Base-by-base conservation (phyloP, 1,139 yeast genomes). In the Suhomyces atakaporum region DNA sequence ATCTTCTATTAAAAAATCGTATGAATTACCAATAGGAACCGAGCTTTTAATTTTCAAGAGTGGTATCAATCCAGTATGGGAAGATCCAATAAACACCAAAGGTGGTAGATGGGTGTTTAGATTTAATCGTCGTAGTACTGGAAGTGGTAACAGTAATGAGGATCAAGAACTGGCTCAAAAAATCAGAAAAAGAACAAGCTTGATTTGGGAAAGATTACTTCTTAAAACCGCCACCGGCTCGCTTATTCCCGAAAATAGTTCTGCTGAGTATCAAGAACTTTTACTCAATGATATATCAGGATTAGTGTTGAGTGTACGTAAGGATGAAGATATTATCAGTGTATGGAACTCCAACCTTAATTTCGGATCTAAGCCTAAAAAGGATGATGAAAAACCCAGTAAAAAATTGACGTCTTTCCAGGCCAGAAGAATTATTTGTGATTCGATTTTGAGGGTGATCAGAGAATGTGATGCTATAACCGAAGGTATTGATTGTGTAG, bases 21-120 rank as follows among this genome's bases (percentile, higher is more conserved):
- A 63, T 46, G 72, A 71, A 35, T 63, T 79, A 40, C 69, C 74
- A 12, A 63, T 67, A 40, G 82, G 83, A 18, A 69, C 81, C 26
- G 85, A 80, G 53, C 68, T 76, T 44, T 77, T 79, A 43, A 57
- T 81, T 11, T 81, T 82, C 60, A 77, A 79, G 48, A 66, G 75
- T 30, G 85, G 85, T 2, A 74, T 81, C 29, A 76, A 75, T 50
- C 88, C 88, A 13, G 77, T 79, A 39, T 81, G 87, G 85, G 87
- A 81, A 54, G 87, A 81, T 51, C 84, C 86, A 2, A 65, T 71
- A 38, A 81, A 81, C 52, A 60, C 72, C 31, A 64, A 69, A 36
- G 87, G 87, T 27, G 88, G 88, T 3, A 68, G 84, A 49, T 81
- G 86, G 86, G 74, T 76, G 24, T 73, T 78, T 47, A 66, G 81